Base-by-base conservation (phyloP, 345 rosid genomes). In the Firmiana major region DNA sequence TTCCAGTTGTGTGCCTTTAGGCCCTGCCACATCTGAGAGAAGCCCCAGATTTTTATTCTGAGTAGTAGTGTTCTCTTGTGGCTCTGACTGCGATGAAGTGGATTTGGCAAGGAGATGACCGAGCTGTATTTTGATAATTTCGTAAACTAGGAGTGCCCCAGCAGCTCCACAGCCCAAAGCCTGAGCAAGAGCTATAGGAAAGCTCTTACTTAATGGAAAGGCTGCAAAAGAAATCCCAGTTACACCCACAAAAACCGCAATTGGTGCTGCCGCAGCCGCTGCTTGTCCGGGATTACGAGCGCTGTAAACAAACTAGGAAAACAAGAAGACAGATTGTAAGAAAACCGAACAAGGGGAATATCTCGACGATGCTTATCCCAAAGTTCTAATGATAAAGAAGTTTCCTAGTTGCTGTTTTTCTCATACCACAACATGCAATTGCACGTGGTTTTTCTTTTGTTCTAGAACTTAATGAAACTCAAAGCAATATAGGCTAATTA, bases 281-380 rank as follows among this genome's bases (percentile, higher is more conserved):
- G 98, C 97, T 88, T 84, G 93, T 55, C 99, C 98, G 1, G 97
- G 98, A 85, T 96, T 93, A 57, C 85, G 90, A 86, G 99, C 99
- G 79, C 98, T 90, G 89, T 95, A 95, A 54, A 93, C 98, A 85
- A 96, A 96, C 98, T 93, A 84, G 4, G 55, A 26, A 67, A 74
- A 36, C 46, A 28, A 63, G 62, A 19, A 17, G 31, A 78, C 69
- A 80, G 17, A 68, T 28, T 19, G 78, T 75, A 49, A 73, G 73
- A 63, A 62, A 34, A 34, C 21, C 1, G 19, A 26, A 12, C n/a
- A 54, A 40, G 49, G 15, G 49, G 17, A 48, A 15, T 4, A 48
- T 48, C 17, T 13, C 1, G 53, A 48, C 13, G 53, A 12, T 13
- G 12, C 13, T 55, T 57, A 57, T 21, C 2, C 58, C 19, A 17